phyloP scores from a whole-genome alignment of 2,329 filamentous ascomycete species.

The Botrytis tulipae region DNA sequence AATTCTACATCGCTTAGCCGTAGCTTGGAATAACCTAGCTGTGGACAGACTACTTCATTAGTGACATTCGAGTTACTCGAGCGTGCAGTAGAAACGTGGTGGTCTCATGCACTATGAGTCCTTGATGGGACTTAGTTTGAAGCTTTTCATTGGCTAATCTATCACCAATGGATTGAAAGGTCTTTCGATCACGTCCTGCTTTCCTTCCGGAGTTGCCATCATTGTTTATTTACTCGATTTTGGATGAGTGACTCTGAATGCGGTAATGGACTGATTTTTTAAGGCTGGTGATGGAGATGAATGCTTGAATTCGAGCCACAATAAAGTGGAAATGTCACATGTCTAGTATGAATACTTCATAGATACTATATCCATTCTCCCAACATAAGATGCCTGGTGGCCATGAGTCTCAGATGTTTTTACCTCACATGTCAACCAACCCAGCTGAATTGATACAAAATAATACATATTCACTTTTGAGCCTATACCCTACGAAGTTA shows the following conservation, averaged over 20 bases:
- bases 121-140: slow-evolving; percentile 12
- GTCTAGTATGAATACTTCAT: neutral
- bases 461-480: neutral
- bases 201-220: slow-evolving; percentile 1
- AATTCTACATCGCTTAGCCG: neutral
- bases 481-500: neutral
- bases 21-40: neutral
- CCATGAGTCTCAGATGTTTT: slow-evolving; percentile 14
- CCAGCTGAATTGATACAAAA: slow-evolving; percentile 14
- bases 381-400: slow-evolving; percentile 8
- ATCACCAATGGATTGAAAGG: slow-evolving; percentile 16
- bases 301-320: slow-evolving; percentile 10
- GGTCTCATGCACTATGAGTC: slow-evolving; percentile 20
- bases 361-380: neutral
- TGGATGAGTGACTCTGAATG: slow-evolving; percentile 8
- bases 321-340: slow-evolving; percentile 18
- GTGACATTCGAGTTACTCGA: slow-evolving; percentile 18
- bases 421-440: neutral
- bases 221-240: slow-evolving; percentile 18
- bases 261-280: slow-evolving; percentile 17
- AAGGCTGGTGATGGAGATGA: slow-evolving; percentile 9
- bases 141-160: slow-evolving; percentile 5
- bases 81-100: slow-evolving; percentile 19
- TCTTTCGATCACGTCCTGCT: slow-evolving; percentile 21
- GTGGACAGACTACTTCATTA: slow-evolving; percentile 9